These are phyloP conservation scores for Pseudogymnoascus sp. DNA, from an alignment of 2,329 filamentous ascomycete genomes.

Conservation along the genomic window DNA sequence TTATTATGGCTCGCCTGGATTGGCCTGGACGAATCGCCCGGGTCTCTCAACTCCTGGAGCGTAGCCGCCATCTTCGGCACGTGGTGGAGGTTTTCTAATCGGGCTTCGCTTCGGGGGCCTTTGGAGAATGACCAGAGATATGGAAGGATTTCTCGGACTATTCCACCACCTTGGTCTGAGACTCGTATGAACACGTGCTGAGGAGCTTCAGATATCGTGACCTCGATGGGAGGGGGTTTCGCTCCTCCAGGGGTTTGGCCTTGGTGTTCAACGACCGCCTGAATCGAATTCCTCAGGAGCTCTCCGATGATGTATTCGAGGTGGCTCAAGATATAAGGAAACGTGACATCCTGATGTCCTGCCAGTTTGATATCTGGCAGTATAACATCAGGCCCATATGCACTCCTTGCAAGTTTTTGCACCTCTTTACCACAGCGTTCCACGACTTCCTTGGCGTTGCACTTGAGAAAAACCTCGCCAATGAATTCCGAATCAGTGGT, in stretches of 20 bases:
- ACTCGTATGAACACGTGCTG: constrained; percentile 96
- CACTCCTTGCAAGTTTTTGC: constrained; percentile 62
- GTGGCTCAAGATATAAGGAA: constrained; percentile 93
- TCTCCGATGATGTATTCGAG: constrained; percentile 97
- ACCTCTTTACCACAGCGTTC: constrained; percentile 72
- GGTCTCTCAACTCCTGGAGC: constrained; percentile 66
- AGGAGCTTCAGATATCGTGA: constrained; percentile 86
- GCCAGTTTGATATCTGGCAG: constrained; percentile 77
- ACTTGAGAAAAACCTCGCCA: constrained; percentile 90
- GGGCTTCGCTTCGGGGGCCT: constrained; percentile 67
- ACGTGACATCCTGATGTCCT: constrained; percentile 81
- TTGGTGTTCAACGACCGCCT: constrained; percentile 77
- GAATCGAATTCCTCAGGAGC: constrained; percentile 87
- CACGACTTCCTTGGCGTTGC: constrained; percentile 83
- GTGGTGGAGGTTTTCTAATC: constrained; percentile 75
- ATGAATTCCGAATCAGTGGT: constrained; percentile 71
- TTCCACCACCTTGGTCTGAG: constrained; percentile 89
- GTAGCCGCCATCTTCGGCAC: constrained; percentile 92
- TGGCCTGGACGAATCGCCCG: constrained; percentile 26
- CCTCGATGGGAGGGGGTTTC: constrained; percentile 76
- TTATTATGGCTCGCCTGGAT: constrained; percentile 19
- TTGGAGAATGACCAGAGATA: constrained; percentile 97
- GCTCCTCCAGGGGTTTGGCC: constrained; percentile 32
- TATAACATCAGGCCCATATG: constrained; percentile 61
- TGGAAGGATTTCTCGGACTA: constrained; percentile 75